Conservation (phyloP, 2,329 filamentous ascomycete species). For the Diaporthe citri region DNA sequence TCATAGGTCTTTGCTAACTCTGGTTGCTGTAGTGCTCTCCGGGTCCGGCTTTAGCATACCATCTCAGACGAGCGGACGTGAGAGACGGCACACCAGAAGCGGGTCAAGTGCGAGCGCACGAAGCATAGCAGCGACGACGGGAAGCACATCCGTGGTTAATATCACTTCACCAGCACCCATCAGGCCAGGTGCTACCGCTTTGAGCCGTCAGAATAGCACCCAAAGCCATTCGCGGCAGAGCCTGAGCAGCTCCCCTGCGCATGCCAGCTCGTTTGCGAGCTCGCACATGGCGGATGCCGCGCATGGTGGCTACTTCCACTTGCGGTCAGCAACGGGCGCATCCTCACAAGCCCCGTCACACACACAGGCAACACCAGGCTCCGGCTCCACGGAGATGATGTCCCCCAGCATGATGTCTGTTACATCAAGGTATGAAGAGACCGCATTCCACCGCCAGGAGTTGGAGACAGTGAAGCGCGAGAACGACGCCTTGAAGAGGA, state of each 20-base stretch:
- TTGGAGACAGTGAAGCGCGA: conserved; percentile 73
- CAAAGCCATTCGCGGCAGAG: conserved; percentile 62
- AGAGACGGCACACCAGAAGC: conserved; percentile 66
- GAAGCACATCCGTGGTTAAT: conserved; percentile 55
- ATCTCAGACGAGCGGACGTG: conserved; percentile 57
- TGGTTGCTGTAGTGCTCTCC: conserved; percentile 56
- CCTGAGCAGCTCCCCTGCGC: conserved; percentile 62
- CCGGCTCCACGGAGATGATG: conserved; percentile 55
- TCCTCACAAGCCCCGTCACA: conserved; percentile 54
- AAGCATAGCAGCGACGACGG: conserved; percentile 63
- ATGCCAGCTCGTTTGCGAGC: conserved; percentile 60
- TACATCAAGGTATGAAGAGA: conserved; percentile 73
- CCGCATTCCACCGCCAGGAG: conserved; percentile 69
- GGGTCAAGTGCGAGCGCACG: conserved; percentile 67
- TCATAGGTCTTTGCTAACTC: background rate
- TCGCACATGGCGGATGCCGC: conserved; percentile 57
- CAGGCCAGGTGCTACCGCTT: conserved; percentile 53
- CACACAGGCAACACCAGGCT: conserved; percentile 56
- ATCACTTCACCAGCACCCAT: conserved; percentile 61
- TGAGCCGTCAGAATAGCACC: conserved; percentile 68
- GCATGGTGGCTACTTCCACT: conserved; percentile 50
- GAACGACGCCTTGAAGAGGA: conserved; percentile 72
- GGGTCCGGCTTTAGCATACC: conserved; percentile 71
- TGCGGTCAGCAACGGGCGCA: conserved; percentile 42
- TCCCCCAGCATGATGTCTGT: conserved; percentile 68